Evolutionary conservation across 495 filamentous ascomycete species (phyloP), one percentile per base, ranked within the genome.

Genomic region (Talaromyces liani): DNA sequence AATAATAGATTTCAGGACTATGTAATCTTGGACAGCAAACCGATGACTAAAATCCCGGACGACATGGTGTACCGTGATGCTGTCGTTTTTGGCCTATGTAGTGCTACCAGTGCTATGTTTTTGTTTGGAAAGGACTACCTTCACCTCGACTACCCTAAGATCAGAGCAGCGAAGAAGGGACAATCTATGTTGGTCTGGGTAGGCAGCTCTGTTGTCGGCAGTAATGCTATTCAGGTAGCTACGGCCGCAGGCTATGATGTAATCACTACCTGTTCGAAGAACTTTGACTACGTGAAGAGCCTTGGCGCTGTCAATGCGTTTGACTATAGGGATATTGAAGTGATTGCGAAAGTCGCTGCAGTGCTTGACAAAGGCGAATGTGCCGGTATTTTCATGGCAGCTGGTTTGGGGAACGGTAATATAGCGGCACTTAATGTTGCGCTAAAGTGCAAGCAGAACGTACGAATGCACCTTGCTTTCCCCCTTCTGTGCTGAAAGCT

Each of bases 271-370:
- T 67, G 69, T 20, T 74, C 71, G 20, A 62, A 67, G 3, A 77
- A 77, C 16, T 67, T 73, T 36, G 70, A 70, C 14, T 68, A 69
- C 20, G 74, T 75, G 5, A 74, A 72, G 58, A 24, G 59, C 3
- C 69, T 74, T 24, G 79, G 78, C 14, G 79, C 78, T 1, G 66
- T 63, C 22, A 33, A 67, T 1, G 68, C 69, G 2, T 76, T 76
- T 61, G 75, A 81, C 58, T 74, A 80, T 60, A 36, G 1, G 33
- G 9, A 36, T 36, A 36, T 3, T 36, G 33, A 36, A 36, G 33
- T 36, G 33, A 36, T 6, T 36, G 33, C 2, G 10, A 36, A 12
- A 36, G 9, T 36, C 33, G 10, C 33, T 12, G 33, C 33, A 3
- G 33, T 12, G 33, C 33, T 36, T 36, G 33, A 36, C 33, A 36